Evolutionary conservation across 2,329 filamentous ascomycete species (phyloP).

Genomic region (Pestalotiopsis sp.): DNA sequence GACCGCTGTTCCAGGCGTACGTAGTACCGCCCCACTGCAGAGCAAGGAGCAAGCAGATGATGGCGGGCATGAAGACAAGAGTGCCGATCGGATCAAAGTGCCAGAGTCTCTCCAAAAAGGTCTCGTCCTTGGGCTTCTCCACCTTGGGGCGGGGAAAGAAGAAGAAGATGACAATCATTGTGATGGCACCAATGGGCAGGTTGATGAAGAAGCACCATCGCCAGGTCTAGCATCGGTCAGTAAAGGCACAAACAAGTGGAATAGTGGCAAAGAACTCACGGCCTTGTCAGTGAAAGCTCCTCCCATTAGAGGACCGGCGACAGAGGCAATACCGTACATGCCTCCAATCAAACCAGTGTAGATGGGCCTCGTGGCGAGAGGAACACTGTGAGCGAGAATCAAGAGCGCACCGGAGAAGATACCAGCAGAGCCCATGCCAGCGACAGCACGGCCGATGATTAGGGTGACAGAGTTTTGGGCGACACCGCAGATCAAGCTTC

Average conservation of each 20-base stretch:
- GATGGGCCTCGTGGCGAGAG: constrained; percentile 26
- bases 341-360: constrained; percentile 27
- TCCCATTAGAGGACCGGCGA: constrained; percentile 33
- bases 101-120: constrained; percentile 21
- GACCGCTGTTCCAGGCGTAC: constrained; percentile 37
- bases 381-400: constrained; percentile 37
- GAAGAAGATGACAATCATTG: constrained; percentile 24
- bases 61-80: constrained; percentile 30
- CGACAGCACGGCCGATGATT: constrained; percentile 31
- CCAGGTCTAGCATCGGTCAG: constrained; percentile 21
- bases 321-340: constrained; percentile 43
- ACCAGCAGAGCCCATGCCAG: constrained; percentile 39
- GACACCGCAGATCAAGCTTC: constrained; percentile 39
- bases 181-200: constrained; percentile 32
- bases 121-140: constrained; percentile 16
- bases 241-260: not conserved
- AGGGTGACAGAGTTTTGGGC: constrained; percentile 29
- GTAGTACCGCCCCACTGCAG: constrained; percentile 46
- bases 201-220: constrained; percentile 38
- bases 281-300: constrained; percentile 35
- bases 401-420: constrained; percentile 41
- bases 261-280: constrained; percentile 18
- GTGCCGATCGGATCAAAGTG: constrained; percentile 31
- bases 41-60: constrained; percentile 48
- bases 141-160: constrained; percentile 25